These are phyloP conservation scores for Fusarium sacchari DNA, from an alignment of 2,329 filamentous ascomycete species.

Conservation along the genomic window DNA sequence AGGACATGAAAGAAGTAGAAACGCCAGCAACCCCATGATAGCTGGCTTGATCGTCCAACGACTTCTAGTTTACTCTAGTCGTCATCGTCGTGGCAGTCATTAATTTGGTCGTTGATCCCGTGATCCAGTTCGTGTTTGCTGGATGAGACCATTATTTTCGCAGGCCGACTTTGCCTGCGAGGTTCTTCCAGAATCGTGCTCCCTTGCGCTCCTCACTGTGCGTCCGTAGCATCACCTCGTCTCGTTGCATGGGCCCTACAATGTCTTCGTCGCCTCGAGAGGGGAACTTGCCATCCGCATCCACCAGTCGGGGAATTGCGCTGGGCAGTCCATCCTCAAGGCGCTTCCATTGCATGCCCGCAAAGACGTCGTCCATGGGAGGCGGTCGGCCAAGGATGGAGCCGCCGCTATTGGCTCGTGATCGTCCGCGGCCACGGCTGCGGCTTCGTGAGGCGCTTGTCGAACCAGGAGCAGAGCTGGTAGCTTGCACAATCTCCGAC, in stretches of 20 bases:
- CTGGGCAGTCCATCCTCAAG: constrained; percentile 68
- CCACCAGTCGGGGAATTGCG: constrained; percentile 74
- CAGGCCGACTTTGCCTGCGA: constrained; percentile 58
- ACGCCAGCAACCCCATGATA: constrained; percentile 35
- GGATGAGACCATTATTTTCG: constrained; percentile 38
- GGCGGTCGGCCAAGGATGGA: constrained; percentile 50
- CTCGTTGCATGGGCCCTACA: constrained; percentile 86
- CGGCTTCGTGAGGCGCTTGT: constrained; percentile 50
- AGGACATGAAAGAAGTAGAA: constrained; percentile 29
- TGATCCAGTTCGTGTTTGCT: constrained; percentile 9
- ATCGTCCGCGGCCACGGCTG: constrained; percentile 52
- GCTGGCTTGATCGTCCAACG: constrained; percentile 26
- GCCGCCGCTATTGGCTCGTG: constrained; percentile 55
- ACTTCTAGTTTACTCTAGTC: constrained; percentile 36
- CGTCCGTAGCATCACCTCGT: constrained; percentile 62
- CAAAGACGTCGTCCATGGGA: constrained; percentile 52
- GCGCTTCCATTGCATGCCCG: constrained; percentile 55
- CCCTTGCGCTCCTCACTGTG: constrained; percentile 57
- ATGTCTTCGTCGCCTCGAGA: constrained; percentile 90
- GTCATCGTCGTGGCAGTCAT: constrained; percentile 40
- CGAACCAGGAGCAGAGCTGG: constrained; percentile 40
- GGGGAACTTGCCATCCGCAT: constrained; percentile 85
- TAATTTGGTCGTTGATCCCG: constrained; percentile 29
- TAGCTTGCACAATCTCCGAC: constrained; percentile 57
- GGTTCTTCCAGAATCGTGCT: constrained; percentile 59